A percentile compares a stretch with the other conserved stretches of the same genome.
phyloP scores from a whole-genome alignment of 495 filamentous ascomycete species.

The Aspergillus carlsbadensis region DNA sequence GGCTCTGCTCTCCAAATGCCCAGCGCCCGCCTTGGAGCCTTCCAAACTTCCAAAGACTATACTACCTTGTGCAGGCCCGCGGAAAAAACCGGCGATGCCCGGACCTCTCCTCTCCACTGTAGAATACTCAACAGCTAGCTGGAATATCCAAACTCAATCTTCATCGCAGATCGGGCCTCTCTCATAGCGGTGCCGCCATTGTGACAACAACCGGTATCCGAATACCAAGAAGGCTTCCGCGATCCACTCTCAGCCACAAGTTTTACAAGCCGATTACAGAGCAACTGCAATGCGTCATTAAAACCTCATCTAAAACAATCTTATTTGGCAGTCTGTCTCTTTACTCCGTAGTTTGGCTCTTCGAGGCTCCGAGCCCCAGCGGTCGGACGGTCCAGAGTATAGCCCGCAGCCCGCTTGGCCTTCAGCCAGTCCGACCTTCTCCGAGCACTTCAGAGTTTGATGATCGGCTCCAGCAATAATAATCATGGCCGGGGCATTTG shows the following conservation, averaged over 20 bases:
- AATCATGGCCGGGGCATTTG: too few species aligned
- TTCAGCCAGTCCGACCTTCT: too few species aligned
- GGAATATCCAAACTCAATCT: not conserved
- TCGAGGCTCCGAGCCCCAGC: too few species aligned
- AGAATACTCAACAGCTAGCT: not conserved
- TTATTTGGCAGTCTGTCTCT: not conserved
- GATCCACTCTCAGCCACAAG: not conserved
- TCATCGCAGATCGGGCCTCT: not conserved
- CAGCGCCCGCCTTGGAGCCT: not conserved
- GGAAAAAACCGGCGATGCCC: not conserved
- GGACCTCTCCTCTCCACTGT: not conserved
- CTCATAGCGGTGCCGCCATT: not conserved
- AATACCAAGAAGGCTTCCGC: not conserved
- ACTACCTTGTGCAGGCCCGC: not conserved
- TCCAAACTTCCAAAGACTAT: not conserved
- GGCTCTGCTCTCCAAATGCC: conserved; percentile 1
- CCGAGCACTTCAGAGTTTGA: not conserved
- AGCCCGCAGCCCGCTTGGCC: too few species aligned
- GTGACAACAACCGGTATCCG: not conserved
- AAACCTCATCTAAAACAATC: too few species aligned
- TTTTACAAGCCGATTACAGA: not conserved
- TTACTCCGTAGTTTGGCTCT: not conserved
- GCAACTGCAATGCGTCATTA: not conserved
- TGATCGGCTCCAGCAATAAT: not conserved
- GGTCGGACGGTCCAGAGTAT: too few species aligned